Conservation (phyloP, 306 rosid species). For the Begonia masoniana region DNA sequence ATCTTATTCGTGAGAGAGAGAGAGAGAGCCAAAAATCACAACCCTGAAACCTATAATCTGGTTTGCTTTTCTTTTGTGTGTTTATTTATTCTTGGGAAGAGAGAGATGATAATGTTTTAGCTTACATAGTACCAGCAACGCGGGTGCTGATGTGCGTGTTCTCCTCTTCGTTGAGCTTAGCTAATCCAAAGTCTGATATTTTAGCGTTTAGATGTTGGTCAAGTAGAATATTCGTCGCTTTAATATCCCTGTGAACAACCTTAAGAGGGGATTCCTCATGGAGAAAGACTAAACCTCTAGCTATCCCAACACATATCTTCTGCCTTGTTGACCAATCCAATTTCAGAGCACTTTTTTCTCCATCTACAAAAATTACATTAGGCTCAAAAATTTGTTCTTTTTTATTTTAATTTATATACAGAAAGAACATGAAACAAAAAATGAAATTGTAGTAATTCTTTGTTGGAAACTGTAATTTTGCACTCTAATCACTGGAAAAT, state of each 20-base stretch:
- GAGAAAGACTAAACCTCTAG: constrained; percentile 66
- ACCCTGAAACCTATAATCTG: no score
- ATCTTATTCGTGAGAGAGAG: not conserved
- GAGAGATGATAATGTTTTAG: no score
- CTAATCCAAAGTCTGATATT: constrained; percentile 88
- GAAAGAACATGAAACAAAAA: no score
- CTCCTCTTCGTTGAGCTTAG: constrained; percentile 81
- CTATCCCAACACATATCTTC: constrained; percentile 58
- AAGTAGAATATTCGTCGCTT: constrained; percentile 76
- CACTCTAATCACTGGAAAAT: no score
- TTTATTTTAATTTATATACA: no score
- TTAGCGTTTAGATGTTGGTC: constrained; percentile 62
- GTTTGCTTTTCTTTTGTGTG: no score
- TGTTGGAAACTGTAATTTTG: constrained; percentile 23
- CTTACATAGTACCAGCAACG: constrained; percentile 74
- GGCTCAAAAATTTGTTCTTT: no score
- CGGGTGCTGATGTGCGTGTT: constrained; percentile 68
- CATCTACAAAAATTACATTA: no score
- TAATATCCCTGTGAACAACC: constrained; percentile 83
- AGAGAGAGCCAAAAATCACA: not conserved
- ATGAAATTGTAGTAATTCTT: constrained; percentile 16
- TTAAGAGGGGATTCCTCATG: constrained; percentile 80
- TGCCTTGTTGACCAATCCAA: constrained; percentile 63
- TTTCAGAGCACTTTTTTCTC: not conserved
- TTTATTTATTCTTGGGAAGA: no score